Conservation (phyloP, 2,329 filamentous ascomycete species). For the Verticillium dahliae region DNA sequence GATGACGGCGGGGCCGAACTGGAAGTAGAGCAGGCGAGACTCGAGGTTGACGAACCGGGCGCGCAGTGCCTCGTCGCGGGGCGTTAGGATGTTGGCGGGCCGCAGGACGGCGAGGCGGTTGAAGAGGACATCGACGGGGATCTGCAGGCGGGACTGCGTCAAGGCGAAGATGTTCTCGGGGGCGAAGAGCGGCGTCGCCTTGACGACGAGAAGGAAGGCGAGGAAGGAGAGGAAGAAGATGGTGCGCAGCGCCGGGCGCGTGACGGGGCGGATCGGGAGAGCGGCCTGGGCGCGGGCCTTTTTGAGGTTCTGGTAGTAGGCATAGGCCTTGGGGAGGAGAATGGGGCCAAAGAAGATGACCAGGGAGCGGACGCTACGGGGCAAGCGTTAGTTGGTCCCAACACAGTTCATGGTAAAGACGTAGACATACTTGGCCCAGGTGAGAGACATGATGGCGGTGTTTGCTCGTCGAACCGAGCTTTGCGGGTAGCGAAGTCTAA, state of each 20-base stretch:
- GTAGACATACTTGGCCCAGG: constrained; percentile 10
- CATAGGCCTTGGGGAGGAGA: constrained; percentile 59
- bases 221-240: constrained; percentile 53
- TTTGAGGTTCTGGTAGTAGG: constrained; percentile 54
- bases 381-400: background rate
- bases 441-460: constrained; percentile 14
- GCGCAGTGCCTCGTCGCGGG: constrained; percentile 58
- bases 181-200: constrained; percentile 59
- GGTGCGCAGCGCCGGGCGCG: constrained; percentile 45
- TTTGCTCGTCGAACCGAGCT: background rate
- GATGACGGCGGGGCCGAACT: constrained; percentile 70
- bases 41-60: constrained; percentile 63
- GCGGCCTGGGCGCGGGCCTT: constrained; percentile 33
- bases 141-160: constrained; percentile 78
- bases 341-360: constrained; percentile 63
- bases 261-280: constrained; percentile 48
- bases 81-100: constrained; percentile 38
- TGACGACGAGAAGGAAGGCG: constrained; percentile 42
- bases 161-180: constrained; percentile 75
- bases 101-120: constrained; percentile 60
- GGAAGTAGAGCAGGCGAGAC: constrained; percentile 73
- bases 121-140: constrained; percentile 79
- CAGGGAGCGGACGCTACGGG: constrained; percentile 44
- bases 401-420: background rate
- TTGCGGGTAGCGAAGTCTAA: background rate